phyloP scores from a whole-genome alignment of 1,284 basidiomycete species.

The Malassezia japonica region DNA sequence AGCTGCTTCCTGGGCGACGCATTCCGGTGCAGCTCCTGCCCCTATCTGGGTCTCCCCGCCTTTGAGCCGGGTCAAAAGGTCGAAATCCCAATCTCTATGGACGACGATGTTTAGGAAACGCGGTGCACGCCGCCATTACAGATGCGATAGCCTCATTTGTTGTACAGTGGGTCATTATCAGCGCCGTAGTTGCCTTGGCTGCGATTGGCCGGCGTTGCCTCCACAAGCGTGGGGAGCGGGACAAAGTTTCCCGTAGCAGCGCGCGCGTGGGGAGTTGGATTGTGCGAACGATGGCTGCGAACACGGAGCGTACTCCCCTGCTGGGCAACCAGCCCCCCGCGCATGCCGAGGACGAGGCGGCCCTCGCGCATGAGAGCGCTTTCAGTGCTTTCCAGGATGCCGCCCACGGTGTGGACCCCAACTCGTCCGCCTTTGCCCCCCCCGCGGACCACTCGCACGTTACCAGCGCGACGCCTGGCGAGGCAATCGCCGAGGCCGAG shows the following conservation, averaged over 20 bases:
- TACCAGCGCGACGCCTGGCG: constrained; percentile 5
- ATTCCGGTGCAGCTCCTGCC: constrained; percentile 88
- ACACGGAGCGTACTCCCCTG: constrained; percentile 28
- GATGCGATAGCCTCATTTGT: not conserved
- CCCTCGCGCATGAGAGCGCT: constrained; percentile 39
- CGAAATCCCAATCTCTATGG: constrained; percentile 52
- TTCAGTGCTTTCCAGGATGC: constrained; percentile 40
- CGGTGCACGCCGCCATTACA: not conserved
- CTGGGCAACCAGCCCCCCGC: constrained; percentile 15
- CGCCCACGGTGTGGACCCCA: constrained; percentile 42
- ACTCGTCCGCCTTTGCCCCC: constrained; percentile 41
- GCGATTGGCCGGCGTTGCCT: not conserved
- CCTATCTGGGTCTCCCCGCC: constrained; percentile 88
- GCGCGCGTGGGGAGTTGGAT: no score
- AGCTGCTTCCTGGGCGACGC: constrained; percentile 96
- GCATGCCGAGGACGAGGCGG: constrained; percentile 27
- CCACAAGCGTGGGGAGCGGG: not conserved
- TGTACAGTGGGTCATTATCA: constrained; percentile 3
- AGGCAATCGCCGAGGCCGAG: constrained; percentile 21
- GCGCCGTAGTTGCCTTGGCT: no score
- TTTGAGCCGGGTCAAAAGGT: constrained; percentile 98
- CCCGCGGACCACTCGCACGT: constrained; percentile 40
- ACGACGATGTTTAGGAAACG: constrained; percentile 31
- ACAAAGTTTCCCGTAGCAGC: not conserved
- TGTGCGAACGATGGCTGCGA: not conserved